phyloP scores from a whole-genome alignment of 2,329 filamentous ascomycete genomes.

The Aschersonia sp. region DNA sequence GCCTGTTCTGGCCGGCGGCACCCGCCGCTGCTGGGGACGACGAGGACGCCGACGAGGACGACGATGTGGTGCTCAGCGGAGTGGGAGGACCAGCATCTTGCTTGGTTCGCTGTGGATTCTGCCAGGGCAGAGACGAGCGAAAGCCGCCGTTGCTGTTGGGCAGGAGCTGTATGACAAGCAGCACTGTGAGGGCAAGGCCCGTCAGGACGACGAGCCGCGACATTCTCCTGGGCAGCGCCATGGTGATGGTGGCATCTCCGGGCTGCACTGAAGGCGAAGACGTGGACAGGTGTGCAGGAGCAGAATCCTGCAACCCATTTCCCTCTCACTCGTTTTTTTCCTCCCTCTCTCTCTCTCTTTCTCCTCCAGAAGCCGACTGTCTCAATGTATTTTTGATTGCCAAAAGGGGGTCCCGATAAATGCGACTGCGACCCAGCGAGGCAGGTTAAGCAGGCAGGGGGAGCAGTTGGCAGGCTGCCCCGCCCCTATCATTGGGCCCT shows the following conservation, averaged over 20 bases:
- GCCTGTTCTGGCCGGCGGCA: no score
- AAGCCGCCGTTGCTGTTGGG: constrained; percentile 1
- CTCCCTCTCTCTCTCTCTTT: not conserved
- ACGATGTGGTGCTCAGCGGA: not conserved
- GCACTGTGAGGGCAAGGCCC: constrained; percentile 6
- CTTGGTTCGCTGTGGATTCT: not conserved
- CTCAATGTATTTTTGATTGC: no score
- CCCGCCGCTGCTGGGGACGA: no score
- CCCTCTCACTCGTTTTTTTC: not conserved
- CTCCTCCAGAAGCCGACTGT: no score
- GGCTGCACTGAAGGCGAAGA: not conserved
- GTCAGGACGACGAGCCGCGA: constrained; percentile 10
- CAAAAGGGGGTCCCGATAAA: no score
- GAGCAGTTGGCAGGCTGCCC: no score
- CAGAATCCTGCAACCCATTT: not conserved
- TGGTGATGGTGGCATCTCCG: constrained; percentile 5
- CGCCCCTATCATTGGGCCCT: no score
- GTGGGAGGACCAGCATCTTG: not conserved
- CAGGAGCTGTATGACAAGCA: constrained; percentile 11
- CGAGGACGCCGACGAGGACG: no score
- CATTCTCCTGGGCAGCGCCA: constrained; percentile 10
- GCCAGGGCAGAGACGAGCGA: not conserved
- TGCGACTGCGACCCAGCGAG: no score
- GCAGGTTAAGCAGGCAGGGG: no score
- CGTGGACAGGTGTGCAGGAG: not conserved